Evolutionary conservation across 2,329 filamentous ascomycete species (phyloP).

Genomic region (Aspergillus ruber): DNA sequence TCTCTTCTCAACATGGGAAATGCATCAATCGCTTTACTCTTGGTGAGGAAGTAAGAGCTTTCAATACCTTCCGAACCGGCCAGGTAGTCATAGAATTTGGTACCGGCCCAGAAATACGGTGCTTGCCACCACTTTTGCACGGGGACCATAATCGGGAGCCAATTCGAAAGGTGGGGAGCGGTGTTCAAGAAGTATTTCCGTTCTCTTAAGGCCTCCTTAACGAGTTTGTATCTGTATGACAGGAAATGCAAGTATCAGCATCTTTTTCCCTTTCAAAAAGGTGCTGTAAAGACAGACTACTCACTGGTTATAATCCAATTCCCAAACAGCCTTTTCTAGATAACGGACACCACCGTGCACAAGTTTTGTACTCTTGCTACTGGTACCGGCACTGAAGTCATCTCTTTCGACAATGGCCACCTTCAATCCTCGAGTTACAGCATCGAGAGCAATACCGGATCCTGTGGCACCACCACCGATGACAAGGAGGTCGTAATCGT

Average conservation of each 20-base stretch:
- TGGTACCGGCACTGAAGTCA: slow-evolving; percentile 75
- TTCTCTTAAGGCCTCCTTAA: slow-evolving; percentile 75
- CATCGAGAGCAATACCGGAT: slow-evolving; percentile 73
- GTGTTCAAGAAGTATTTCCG: slow-evolving; percentile 78
- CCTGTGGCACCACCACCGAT: slow-evolving; percentile 77
- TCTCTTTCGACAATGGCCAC: slow-evolving; percentile 77
- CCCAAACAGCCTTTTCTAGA: slow-evolving; percentile 79
- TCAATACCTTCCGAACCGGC: slow-evolving; percentile 83
- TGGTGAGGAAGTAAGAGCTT: slow-evolving; percentile 80
- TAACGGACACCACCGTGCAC: slow-evolving; percentile 81
- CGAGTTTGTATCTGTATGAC: slow-evolving; percentile 53
- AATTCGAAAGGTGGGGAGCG: slow-evolving; percentile 72
- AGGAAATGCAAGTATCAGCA: background rate
- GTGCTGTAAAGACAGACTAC: slow-evolving; percentile 8
- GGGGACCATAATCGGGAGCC: slow-evolving; percentile 77
- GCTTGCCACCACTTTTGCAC: slow-evolving; percentile 78
- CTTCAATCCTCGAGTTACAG: slow-evolving; percentile 69
- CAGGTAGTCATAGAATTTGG: slow-evolving; percentile 77
- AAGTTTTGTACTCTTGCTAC: slow-evolving; percentile 81
- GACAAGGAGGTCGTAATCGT: slow-evolving; percentile 67
- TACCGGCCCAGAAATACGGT: slow-evolving; percentile 64
- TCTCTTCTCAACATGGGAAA: slow-evolving; percentile 84
- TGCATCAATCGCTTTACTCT: slow-evolving; percentile 76
- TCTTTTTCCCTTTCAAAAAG: background rate
- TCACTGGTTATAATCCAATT: slow-evolving; percentile 74